Evolutionary conservation across 2,329 filamentous ascomycete species (phyloP), one percentile per base, ranked within the genome.

Genomic region (Penicillium olsonii): DNA sequence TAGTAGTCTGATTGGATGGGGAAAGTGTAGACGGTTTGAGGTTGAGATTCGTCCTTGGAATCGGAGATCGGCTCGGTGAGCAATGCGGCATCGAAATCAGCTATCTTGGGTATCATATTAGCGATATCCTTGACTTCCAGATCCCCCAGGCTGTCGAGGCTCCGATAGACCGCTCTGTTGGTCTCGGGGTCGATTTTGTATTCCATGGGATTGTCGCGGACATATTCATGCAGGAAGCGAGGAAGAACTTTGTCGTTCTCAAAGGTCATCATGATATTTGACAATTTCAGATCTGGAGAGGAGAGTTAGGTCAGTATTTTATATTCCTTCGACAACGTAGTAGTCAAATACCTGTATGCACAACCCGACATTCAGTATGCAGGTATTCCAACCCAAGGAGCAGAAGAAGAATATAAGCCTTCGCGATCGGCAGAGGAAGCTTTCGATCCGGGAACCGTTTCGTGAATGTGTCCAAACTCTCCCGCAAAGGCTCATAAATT

Each of bases 1-100:
- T 27, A 18, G 37, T 19, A 15, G 27, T n/a, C 12, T 26, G 18
- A 35, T 22, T 19, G 11, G 18, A 37, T 31, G n/a, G 35, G 18
- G 6, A n/a, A n/a, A 7, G n/a, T 12, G 4, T 31, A 31, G 57
- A 31, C 29, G n/a, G 29, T n/a, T n/a, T 31, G 11, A n/a, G 66
- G 50, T 47, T 45, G 24, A 27, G 24, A 22, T 65, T 68, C 50
- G 10, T 45, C 31, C 11, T 38, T 57, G 55, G 50, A 48, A 50
- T 18, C n/a, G 7, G 29, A 48, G 50, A 17, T 31, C 4, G 29
- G 29, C 5, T 31, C 29, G 7, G n/a, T n/a, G 12, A 31, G 12
- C 29, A 31, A n/a, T 3, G 29, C 29, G 12, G 29, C 12, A 7
- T 31, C 29, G 12, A 31, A 31, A 31, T 31, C 29, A 4, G 29